Conservation (phyloP, 2,329 filamentous ascomycete genomes). For the Pseudocercospora crystallina region DNA sequence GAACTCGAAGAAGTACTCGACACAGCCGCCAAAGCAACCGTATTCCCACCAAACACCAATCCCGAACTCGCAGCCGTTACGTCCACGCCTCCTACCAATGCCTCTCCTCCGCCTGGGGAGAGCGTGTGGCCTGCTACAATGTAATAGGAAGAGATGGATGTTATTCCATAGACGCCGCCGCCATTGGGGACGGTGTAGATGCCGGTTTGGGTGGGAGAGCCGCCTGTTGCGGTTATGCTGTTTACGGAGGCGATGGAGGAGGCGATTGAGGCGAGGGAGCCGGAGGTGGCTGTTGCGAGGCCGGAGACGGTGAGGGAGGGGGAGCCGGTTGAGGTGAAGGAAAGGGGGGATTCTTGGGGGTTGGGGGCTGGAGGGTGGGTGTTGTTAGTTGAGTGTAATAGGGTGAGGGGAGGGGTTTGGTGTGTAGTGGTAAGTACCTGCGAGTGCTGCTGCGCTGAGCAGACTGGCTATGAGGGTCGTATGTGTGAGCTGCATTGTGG, state of each 20-base stretch:
- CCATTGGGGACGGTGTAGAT: conserved; percentile 15
- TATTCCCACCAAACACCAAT: conserved; percentile 7
- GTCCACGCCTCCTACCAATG: conserved; percentile 15
- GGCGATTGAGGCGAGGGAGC: conserved; percentile 1
- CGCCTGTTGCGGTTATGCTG: too few relatives aligned
- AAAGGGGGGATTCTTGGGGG: too few relatives aligned
- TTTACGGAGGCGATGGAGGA: not conserved
- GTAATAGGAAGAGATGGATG: conserved; percentile 12
- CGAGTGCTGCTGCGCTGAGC: too few relatives aligned
- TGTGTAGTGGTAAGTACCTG: too few relatives aligned
- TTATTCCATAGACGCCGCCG: conserved; percentile 21
- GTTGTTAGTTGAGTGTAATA: too few relatives aligned
- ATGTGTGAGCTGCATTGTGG: too few relatives aligned
- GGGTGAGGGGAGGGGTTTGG: too few relatives aligned
- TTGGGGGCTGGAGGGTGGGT: too few relatives aligned
- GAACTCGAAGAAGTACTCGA: conserved; percentile 3
- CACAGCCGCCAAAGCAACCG: conserved; percentile 8
- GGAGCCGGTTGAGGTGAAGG: not conserved
- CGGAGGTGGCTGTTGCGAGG: not conserved
- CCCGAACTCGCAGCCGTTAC: conserved; percentile 15
- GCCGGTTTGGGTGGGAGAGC: conserved; percentile 8
- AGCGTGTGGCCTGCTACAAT: conserved; percentile 24
- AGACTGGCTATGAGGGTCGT: too few relatives aligned
- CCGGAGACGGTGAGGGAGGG: conserved; percentile 2
- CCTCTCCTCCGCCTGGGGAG: conserved; percentile 12